Percentiles rank a stretch among this genome's conserved stretches.
Evolutionary conservation across 2,329 filamentous ascomycete species (phyloP).

Genomic region (Cladosporium velox): DNA sequence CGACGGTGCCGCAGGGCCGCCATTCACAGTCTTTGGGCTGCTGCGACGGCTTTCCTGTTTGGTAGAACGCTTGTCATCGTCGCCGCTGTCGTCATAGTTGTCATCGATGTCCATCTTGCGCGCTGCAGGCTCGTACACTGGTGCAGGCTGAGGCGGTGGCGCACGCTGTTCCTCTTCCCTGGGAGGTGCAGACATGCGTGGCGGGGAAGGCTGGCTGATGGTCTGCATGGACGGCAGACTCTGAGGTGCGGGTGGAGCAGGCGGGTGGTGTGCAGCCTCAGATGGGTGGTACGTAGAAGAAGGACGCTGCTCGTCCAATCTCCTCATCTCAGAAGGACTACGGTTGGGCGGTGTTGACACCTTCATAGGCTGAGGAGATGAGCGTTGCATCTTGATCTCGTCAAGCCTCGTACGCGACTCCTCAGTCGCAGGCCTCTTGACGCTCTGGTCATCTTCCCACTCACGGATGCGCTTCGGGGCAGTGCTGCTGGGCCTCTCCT

Average conservation of each 20-base stretch:
- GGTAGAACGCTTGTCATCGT: conserved; percentile 67
- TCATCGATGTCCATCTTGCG: conserved; percentile 97
- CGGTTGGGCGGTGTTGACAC: conserved; percentile 68
- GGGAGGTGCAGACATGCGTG: conserved; percentile 54
- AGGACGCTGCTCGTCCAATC: conserved; percentile 66
- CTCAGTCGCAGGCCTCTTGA: conserved; percentile 86
- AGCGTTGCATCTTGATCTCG: conserved; percentile 75
- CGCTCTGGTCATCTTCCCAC: conserved; percentile 76
- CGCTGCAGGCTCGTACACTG: conserved; percentile 75
- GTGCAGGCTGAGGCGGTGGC: conserved; percentile 33
- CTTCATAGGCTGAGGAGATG: conserved; percentile 48
- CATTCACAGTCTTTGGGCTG: conserved; percentile 41
- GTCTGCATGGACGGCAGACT: conserved; percentile 54
- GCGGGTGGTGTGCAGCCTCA: conserved; percentile 84
- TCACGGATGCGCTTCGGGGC: conserved; percentile 84
- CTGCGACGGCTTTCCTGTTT: conserved; percentile 50
- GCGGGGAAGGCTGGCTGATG: conserved; percentile 51
- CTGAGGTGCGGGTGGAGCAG: conserved; percentile 38
- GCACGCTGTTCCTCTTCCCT: conserved; percentile 46
- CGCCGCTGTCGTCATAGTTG: conserved; percentile 92
- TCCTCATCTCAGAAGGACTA: conserved; percentile 70
- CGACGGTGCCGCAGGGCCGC: conserved; percentile 16
- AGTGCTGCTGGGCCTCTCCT: conserved; percentile 75
- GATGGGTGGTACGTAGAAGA: conserved; percentile 78
- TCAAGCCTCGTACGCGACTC: conserved; percentile 85